Percentiles rank a stretch among this genome's conserved stretches.
phyloP scores from a whole-genome alignment of 192 early-diverging fungal species.

The Mortierella claussenii region DNA sequence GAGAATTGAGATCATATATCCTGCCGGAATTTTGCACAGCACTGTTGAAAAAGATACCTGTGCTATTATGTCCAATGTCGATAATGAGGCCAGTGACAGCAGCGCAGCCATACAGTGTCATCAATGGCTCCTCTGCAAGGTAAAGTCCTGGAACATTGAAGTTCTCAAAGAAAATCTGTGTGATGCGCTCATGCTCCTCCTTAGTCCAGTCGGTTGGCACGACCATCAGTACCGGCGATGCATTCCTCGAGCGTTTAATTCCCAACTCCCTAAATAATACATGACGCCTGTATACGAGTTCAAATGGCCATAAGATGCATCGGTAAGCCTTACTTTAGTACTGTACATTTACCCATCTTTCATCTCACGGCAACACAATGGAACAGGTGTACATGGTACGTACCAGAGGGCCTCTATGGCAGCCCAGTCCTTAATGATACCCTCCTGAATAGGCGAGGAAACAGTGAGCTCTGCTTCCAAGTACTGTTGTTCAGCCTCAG shows the following conservation, averaged over 20 bases:
- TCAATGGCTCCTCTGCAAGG: slow-evolving; percentile 85
- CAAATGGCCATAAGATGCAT: no score
- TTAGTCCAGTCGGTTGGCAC: slow-evolving; percentile 89
- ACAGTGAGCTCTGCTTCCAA: slow-evolving; percentile 31
- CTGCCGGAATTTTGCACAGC: no score
- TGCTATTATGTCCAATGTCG: slow-evolving; percentile 90
- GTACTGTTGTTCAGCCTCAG: slow-evolving; percentile 38
- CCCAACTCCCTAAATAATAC: slow-evolving; percentile 81
- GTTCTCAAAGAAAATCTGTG: slow-evolving; percentile 93
- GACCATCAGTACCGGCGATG: slow-evolving; percentile 78
- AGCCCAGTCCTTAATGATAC: slow-evolving; percentile 77
- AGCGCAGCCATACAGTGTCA: slow-evolving; percentile 83
- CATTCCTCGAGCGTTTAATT: slow-evolving; percentile 80
- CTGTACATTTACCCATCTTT: no score
- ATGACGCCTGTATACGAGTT: slow-evolving; percentile 63
- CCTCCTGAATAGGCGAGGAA: slow-evolving; percentile 65
- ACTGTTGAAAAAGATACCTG: no score
- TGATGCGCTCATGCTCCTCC: slow-evolving; percentile 78
- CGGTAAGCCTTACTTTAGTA: background rate
- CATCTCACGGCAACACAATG: no score
- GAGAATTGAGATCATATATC: no score
- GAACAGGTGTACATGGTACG: no score
- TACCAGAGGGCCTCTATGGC: slow-evolving; percentile 78
- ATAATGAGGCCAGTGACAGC: slow-evolving; percentile 84
- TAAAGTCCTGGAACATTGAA: slow-evolving; percentile 87